Base-by-base conservation (phyloP, 805 yeast species). In the Candida nonsorbophila region DNA sequence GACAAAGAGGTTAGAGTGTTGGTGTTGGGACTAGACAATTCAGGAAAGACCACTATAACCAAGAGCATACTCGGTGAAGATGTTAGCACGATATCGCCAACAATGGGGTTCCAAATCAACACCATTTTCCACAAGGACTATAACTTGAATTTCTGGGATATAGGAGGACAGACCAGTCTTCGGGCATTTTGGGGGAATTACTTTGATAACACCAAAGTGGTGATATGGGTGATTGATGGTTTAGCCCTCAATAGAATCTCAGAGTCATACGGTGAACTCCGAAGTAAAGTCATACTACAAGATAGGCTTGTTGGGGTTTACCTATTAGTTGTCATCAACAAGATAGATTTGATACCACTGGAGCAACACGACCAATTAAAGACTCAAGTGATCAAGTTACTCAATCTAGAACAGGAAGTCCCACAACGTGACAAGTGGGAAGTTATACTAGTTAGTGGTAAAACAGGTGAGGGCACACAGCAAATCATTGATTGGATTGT, bases 21-120 rank as follows among this genome's bases (percentile, higher is more conserved):
- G 14, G 66, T 84, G 33, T 68, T 88, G 8, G 97, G 97, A 0
- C 70, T 88, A 3, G 97, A 88, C 49, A 86, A 85, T 52, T 74
- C 95, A 1, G 97, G 97, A 2, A 88, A 88, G 52, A 83, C 96
- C 2, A 84, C 96, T 0, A 72, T 90, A 2, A 79, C 87, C 14
- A 77, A 77, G 34, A 49, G 62, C 12, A 47, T 84, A 10, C 61
- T 81, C 55, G 38, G 63, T 15, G 60, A 68, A 39, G 75, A 76
- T 34, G 64, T 70, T 5, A 44, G 51, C 6, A 61, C 60, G n/a
- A 77, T 87, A 5, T 70, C 84, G 7, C 97, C 97, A 0, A 88
- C 97, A 0, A 72, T 88, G 68, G 97, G 97, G 10, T 90, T 88
- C 55, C 80, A 77, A 43, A 90, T 88, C 38, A 69, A 74, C 27